Evolutionary conservation across 768 basidiomycete species (phyloP).

Genomic region (Tremella fuciformis): DNA sequence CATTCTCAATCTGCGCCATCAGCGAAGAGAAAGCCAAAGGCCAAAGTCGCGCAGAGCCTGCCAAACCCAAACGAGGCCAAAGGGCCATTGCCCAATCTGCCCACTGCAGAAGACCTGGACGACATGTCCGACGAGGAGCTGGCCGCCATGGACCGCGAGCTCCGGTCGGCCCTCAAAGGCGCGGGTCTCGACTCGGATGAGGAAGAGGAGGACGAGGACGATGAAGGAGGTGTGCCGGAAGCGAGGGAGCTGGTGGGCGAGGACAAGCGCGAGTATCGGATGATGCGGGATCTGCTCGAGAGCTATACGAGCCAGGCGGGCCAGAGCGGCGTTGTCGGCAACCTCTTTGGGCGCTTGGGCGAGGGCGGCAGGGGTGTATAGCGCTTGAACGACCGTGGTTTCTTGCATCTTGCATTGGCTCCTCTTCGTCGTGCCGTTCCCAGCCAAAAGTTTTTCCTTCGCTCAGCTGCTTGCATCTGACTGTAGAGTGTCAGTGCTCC

Average conservation of each 20-base stretch:
- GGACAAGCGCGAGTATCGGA: conserved; percentile 65
- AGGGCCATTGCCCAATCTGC: conserved; percentile 40
- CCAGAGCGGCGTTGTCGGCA: conserved; percentile 84
- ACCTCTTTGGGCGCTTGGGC: conserved; percentile 74
- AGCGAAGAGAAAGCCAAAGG: conserved; percentile 42
- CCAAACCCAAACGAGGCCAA: conserved; percentile 18
- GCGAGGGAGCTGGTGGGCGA: conserved; percentile 34
- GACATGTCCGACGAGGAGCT: conserved; percentile 66
- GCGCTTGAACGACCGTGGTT: too few species aligned
- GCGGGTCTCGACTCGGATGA: conserved; percentile 57
- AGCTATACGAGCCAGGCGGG: conserved; percentile 92
- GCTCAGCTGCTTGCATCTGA: too few species aligned
- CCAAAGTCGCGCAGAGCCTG: conserved; percentile 9
- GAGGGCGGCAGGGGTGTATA: conserved; percentile 43
- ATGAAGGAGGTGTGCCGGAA: conserved; percentile 48
- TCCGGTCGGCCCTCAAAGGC: conserved; percentile 62
- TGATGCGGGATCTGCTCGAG: conserved; percentile 96
- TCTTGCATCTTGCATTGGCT: too few species aligned
- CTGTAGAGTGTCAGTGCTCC: too few species aligned
- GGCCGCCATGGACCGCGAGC: conserved; percentile 79
- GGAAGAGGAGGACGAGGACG: conserved; percentile 57
- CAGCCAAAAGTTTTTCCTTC: too few species aligned
- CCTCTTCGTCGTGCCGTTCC: too few species aligned
- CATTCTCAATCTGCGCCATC: conserved; percentile 3
- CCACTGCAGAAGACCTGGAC: conserved; percentile 56